Base-by-base conservation (phyloP, 208 protist genomes). In the Trypanosoma avium region DNA sequence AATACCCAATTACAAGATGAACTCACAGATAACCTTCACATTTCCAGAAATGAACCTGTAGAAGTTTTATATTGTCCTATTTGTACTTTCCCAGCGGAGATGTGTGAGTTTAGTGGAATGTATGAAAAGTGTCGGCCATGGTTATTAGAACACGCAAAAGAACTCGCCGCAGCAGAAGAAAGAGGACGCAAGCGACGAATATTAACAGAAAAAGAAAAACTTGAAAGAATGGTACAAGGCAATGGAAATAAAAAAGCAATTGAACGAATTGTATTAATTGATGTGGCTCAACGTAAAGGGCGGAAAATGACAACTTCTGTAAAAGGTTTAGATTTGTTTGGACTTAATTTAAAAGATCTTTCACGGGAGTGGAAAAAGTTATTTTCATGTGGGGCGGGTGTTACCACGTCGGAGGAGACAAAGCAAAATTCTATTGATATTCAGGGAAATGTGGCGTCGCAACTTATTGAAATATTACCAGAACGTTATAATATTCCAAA, bases 101-200 rank as follows among this genome's bases (percentile, higher is more conserved):
- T 90, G 77, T 97, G 92, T 61, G 92, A 96, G 79, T 97, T 89
- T 75, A 82, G 81, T 59, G 92, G 92, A 10, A 90, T 93, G 78
- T 82, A 93, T 69, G 88, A 97, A 26, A 88, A 95, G 74, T 97
- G 92, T 67, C 82, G 87, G 8, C 87, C 88, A 52, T 96, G 90
- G 90, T 75, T 97, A 48, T 83, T 86, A 17, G 81, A 92, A 60
- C 82, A 96, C 64, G 86, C 88, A 3, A 79, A 82, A 26, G 90
- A 92, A 72, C 77, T 93, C 12, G 90, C 85, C 15, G 87, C 90
- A 38, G 83, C 81, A 17, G 83, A 89, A 70, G 85, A 96, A 49
- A 70, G 79, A 8, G 90, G 90, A 19, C 86, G 90, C 54, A 88
- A 83, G 65, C 79, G 87, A 6, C 77, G 86, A 40, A 84, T 86